A percentile compares a stretch with the other conserved stretches of the same genome.
Evolutionary conservation across 345 rosid species (phyloP).

Genomic region (Citrus trifoliata): DNA sequence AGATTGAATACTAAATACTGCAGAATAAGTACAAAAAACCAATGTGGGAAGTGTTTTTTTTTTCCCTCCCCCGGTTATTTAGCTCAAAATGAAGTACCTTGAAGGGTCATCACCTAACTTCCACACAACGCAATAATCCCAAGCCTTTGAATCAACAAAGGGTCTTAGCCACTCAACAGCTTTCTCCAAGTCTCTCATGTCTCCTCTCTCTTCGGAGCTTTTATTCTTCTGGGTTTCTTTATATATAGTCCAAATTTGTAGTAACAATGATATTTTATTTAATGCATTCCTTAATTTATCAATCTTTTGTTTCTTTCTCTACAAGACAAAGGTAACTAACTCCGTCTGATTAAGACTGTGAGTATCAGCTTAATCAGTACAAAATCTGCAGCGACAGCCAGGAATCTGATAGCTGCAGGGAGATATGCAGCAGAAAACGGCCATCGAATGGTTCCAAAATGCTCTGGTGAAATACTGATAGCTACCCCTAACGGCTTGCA

Average conservation of each 20-base stretch:
- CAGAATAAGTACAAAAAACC: not conserved
- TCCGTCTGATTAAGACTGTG: not conserved
- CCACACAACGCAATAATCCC: constrained; percentile 91
- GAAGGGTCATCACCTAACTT: constrained; percentile 81
- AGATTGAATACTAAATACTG: not conserved
- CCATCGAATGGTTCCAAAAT: constrained; percentile 20
- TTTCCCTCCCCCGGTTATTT: not conserved
- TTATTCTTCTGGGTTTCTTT: not conserved
- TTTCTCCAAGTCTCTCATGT: constrained; percentile 48
- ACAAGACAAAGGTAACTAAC: constrained; percentile 20
- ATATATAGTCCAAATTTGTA: not conserved
- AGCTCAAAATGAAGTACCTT: constrained; percentile 29
- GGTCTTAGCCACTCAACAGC: constrained; percentile 72
- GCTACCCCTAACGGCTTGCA: constrained; percentile 17
- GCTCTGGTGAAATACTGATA: constrained; percentile 3
- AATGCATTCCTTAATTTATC: constrained; percentile 14
- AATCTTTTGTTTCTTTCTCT: not conserved
- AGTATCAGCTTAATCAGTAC: constrained; percentile 14
- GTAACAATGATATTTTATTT: constrained; percentile 19
- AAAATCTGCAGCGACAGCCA: constrained; percentile 27
- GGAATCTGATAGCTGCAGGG: constrained; percentile 27
- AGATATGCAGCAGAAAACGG: not conserved
- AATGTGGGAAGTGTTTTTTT: too few species aligned
- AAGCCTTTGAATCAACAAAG: constrained; percentile 50
- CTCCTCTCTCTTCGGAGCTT: constrained; percentile 7